Conservation (phyloP, 2,329 filamentous ascomycete genomes). For the Epichloe sp. region DNA sequence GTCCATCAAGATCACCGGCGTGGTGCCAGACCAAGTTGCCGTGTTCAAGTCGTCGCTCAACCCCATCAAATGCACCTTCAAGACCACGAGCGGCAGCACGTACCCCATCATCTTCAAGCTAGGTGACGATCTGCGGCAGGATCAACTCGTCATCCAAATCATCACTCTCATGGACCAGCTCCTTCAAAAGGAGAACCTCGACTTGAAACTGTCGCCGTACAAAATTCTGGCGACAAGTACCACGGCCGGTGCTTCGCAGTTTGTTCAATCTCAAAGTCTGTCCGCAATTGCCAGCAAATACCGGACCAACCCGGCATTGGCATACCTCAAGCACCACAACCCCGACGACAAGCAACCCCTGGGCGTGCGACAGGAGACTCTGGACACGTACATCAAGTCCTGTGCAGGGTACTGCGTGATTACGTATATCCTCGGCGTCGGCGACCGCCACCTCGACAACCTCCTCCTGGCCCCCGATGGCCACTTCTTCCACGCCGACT, state of each 20-base stretch:
- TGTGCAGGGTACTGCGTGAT: conserved; percentile 98
- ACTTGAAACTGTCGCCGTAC: conserved; percentile 89
- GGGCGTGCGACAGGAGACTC: conserved; percentile 78
- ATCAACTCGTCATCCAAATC: conserved; percentile 92
- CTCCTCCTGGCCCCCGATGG: conserved; percentile 79
- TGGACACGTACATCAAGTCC: conserved; percentile 91
- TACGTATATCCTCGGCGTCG: conserved; percentile 92
- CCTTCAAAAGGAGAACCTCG: conserved; percentile 87
- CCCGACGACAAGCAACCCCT: conserved; percentile 71
- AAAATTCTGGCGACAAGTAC: conserved; percentile 90
- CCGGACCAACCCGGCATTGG: conserved; percentile 58
- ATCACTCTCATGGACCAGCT: conserved; percentile 97
- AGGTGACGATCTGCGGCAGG: conserved; percentile 89
- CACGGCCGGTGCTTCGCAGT: conserved; percentile 82
- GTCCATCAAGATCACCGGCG: conserved; percentile 62
- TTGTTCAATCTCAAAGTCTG: conserved; percentile 75
- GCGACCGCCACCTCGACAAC: conserved; percentile 92
- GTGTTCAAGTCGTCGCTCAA: conserved; percentile 95
- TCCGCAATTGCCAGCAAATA: conserved; percentile 76
- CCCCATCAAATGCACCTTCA: conserved; percentile 84
- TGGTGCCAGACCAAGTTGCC: conserved; percentile 70
- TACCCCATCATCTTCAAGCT: conserved; percentile 97
- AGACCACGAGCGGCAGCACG: conserved; percentile 58
- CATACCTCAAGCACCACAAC: conserved; percentile 80
- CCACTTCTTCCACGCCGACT: conserved; percentile 97